These are phyloP conservation scores for Penicillium flavigenum DNA, from an alignment of 495 filamentous ascomycete genomes.

Conservation along the genomic window DNA sequence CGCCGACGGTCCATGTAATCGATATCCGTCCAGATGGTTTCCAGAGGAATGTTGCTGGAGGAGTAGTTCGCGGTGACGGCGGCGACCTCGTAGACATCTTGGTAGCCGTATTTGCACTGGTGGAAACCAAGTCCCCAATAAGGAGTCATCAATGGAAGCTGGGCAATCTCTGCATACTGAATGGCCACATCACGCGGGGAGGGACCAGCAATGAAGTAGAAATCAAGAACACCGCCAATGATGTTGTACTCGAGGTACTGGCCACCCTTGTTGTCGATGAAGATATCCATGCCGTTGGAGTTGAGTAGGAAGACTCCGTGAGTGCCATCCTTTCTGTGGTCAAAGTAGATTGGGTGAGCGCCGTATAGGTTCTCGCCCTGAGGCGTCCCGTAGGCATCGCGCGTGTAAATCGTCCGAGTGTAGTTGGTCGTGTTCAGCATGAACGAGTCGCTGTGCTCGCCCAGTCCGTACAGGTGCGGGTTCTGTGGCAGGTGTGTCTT, in stretches of 20 bases:
- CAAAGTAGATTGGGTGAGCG: conserved; percentile 54
- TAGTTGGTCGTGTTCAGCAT: conserved; percentile 48
- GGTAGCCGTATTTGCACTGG: conserved; percentile 58
- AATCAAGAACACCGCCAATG: conserved; percentile 54
- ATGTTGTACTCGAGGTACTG: conserved; percentile 68
- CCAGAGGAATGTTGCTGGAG: conserved; percentile 51
- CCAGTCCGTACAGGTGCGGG: conserved; percentile 58
- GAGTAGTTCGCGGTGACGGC: conserved; percentile 51
- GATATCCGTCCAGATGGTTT: conserved; percentile 59
- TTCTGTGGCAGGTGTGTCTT: conserved; percentile 47
- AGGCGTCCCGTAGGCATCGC: conserved; percentile 44
- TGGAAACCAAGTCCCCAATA: conserved; percentile 57
- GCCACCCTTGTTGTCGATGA: conserved; percentile 48
- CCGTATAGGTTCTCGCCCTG: conserved; percentile 52
- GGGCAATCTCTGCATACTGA: conserved; percentile 46
- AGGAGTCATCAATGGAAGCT: conserved; percentile 52
- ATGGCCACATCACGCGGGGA: conserved; percentile 47
- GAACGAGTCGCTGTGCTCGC: conserved; percentile 52
- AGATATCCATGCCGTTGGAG: conserved; percentile 66
- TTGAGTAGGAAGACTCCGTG: conserved; percentile 58
- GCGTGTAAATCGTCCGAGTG: conserved; percentile 62
- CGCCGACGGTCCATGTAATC: conserved; percentile 28
- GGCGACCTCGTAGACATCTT: conserved; percentile 47
- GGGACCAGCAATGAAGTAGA: conserved; percentile 56
- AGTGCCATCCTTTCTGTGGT: conserved; percentile 49